Evolutionary conservation across 1,139 yeast genomes (phyloP).

Genomic region (Blastobotrys elegans): DNA sequence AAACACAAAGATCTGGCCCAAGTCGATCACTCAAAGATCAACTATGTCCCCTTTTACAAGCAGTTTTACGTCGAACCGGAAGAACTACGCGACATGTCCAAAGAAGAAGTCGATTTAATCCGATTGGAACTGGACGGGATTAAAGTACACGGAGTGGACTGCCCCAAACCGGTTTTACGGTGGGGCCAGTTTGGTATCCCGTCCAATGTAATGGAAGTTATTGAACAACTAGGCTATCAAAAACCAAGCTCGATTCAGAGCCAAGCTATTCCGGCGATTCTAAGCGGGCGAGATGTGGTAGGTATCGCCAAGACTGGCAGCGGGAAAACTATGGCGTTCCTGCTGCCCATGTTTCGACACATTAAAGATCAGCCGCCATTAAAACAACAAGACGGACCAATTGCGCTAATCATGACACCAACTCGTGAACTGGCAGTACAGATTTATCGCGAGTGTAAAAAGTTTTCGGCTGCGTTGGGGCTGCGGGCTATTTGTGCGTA

Average conservation of each 20-base stretch:
- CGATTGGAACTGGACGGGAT: slow-evolving; percentile 59
- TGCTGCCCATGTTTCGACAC: slow-evolving; percentile 80
- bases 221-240: slow-evolving; percentile 49
- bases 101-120: slow-evolving; percentile 51
- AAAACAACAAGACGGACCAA: slow-evolving; percentile 60
- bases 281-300: slow-evolving; percentile 85
- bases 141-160: slow-evolving; percentile 51
- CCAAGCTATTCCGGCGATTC: slow-evolving; percentile 84
- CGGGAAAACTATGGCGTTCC: slow-evolving; percentile 87
- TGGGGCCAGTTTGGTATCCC: slow-evolving; percentile 87
- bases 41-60: slow-evolving; percentile 54
- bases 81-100: slow-evolving; percentile 45
- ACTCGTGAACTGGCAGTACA: slow-evolving; percentile 91
- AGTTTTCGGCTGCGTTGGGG: slow-evolving; percentile 49
- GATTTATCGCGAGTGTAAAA: slow-evolving; percentile 61
- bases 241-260: slow-evolving; percentile 86
- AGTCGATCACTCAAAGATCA: slow-evolving; percentile 45
- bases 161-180: slow-evolving; percentile 62
- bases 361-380: slow-evolving; percentile 65
- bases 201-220: slow-evolving; percentile 46
- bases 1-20: slow-evolving; percentile 40
- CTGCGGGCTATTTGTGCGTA: slow-evolving; percentile 73
- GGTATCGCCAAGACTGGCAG: slow-evolving; percentile 97
- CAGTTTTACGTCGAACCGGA: slow-evolving; percentile 60
- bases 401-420: slow-evolving; percentile 80